Percentiles rank a stretch among this genome's conserved stretches.
Evolutionary conservation across 164 flowering plant genomes (phyloP).

Genomic region (Magnolia officinalis): DNA sequence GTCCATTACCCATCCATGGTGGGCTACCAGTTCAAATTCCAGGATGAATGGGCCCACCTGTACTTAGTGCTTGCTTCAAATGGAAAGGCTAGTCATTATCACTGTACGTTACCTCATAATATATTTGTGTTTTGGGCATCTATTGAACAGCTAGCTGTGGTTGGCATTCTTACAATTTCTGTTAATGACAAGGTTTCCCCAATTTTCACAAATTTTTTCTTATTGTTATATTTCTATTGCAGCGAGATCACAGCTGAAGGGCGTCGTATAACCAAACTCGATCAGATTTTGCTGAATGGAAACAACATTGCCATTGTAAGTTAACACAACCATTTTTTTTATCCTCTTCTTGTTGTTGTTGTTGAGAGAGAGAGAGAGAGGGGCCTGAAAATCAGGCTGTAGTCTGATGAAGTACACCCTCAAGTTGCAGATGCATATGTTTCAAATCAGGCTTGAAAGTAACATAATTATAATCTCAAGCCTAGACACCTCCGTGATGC

Average conservation of each 20-base stretch:
- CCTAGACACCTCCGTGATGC: background rate
- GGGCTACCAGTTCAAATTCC: too few relatives aligned
- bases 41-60: too few relatives aligned
- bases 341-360: background rate
- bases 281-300: slow-evolving; percentile 93
- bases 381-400: background rate
- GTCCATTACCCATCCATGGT: too few relatives aligned
- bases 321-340: background rate
- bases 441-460: background rate
- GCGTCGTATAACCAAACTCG: slow-evolving; percentile 85
- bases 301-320: slow-evolving; percentile 99
- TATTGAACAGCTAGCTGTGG: too few relatives aligned
- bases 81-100: too few relatives aligned
- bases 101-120: too few relatives aligned
- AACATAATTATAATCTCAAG: background rate
- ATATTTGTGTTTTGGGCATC: too few relatives aligned
- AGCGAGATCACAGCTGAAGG: slow-evolving; percentile 97
- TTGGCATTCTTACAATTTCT: too few relatives aligned
- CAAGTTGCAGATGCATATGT: background rate
- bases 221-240: slow-evolving; percentile 10
- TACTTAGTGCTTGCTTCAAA: too few relatives aligned
- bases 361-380: background rate
- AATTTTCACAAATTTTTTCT: background rate
- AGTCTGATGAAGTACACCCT: background rate
- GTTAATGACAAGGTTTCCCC: background rate